Evolutionary conservation across 2,329 filamentous ascomycete genomes (phyloP).

Genomic region (Cladosporium sp.): DNA sequence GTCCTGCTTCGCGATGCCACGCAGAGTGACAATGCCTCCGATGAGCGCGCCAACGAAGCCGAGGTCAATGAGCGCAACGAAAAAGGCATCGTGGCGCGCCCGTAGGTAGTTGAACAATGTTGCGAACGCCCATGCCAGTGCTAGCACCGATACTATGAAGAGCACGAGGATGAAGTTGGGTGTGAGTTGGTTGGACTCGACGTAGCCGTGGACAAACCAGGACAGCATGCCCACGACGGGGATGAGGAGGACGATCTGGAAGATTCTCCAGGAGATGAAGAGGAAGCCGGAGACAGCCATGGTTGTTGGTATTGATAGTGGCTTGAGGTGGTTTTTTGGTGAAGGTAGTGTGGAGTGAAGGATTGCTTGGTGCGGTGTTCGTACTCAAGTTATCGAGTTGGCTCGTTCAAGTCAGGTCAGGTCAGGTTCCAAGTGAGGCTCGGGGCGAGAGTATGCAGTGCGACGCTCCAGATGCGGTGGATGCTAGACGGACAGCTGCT

Average conservation of each 20-base stretch:
- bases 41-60: slow-evolving; percentile 90
- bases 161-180: slow-evolving; percentile 62
- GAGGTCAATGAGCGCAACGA: slow-evolving; percentile 68
- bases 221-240: slow-evolving; percentile 64
- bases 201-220: slow-evolving; percentile 63
- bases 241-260: slow-evolving; percentile 63
- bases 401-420: slow-evolving; percentile 2
- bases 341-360: neutral
- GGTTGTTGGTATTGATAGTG: neutral
- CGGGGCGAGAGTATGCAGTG: slow-evolving; percentile 4
- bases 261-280: slow-evolving; percentile 62
- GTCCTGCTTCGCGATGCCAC: slow-evolving; percentile 60
- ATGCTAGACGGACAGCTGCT: neutral
- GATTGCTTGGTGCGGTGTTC: neutral
- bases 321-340: neutral
- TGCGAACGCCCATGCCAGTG: slow-evolving; percentile 60
- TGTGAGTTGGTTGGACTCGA: slow-evolving; percentile 58
- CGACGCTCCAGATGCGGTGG: neutral
- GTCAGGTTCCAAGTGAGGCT: neutral
- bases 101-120: slow-evolving; percentile 61
- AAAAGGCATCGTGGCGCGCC: slow-evolving; percentile 58
- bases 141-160: slow-evolving; percentile 65
- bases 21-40: slow-evolving; percentile 56
- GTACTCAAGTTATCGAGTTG: neutral
- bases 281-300: slow-evolving; percentile 57